Conservation (phyloP, 805 yeast genomes). For the Spathaspora hagerdaliae region DNA sequence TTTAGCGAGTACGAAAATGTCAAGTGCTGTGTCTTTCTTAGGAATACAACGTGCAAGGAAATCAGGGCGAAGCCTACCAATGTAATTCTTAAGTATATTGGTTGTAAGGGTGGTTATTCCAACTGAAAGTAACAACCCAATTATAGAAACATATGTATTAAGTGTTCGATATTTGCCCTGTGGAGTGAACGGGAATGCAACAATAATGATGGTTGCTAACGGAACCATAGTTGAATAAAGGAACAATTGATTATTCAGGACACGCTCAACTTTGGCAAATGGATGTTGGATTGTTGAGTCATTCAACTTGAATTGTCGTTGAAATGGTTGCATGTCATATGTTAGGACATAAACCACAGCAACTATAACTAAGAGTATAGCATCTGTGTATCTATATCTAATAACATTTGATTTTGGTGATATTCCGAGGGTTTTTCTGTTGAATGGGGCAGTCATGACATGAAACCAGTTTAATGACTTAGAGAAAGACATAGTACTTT, state of each 20-base stretch:
- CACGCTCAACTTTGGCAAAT: slow-evolving; percentile 69
- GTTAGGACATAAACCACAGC: slow-evolving; percentile 18
- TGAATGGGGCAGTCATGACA: slow-evolving; percentile 7
- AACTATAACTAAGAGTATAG: slow-evolving; percentile 19
- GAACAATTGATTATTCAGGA: slow-evolving; percentile 52
- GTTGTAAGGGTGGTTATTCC: slow-evolving; percentile 61
- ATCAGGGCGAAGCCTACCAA: slow-evolving; percentile 92
- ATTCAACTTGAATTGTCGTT: slow-evolving; percentile 71
- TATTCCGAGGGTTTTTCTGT: slow-evolving; percentile 27
- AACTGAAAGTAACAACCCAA: slow-evolving; percentile 64
- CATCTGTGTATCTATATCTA: slow-evolving; percentile 25
- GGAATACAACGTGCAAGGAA: slow-evolving; percentile 84
- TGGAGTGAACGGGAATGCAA: slow-evolving; percentile 41
- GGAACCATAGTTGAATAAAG: slow-evolving; percentile 56
- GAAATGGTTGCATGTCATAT: slow-evolving; percentile 50
- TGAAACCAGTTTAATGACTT: slow-evolving; percentile 15
- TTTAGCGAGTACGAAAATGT: slow-evolving; percentile 52
- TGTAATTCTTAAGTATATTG: slow-evolving; percentile 72
- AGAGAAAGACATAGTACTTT: slow-evolving; percentile 3
- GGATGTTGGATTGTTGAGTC: slow-evolving; percentile 83
- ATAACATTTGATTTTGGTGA: slow-evolving; percentile 12
- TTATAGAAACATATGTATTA: slow-evolving; percentile 56
- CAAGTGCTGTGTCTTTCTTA: slow-evolving; percentile 47
- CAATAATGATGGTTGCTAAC: slow-evolving; percentile 28
- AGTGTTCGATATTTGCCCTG: slow-evolving; percentile 29